phyloP scores from a whole-genome alignment of 352 stramenopile species.

The Phytophthora tentaculata region DNA sequence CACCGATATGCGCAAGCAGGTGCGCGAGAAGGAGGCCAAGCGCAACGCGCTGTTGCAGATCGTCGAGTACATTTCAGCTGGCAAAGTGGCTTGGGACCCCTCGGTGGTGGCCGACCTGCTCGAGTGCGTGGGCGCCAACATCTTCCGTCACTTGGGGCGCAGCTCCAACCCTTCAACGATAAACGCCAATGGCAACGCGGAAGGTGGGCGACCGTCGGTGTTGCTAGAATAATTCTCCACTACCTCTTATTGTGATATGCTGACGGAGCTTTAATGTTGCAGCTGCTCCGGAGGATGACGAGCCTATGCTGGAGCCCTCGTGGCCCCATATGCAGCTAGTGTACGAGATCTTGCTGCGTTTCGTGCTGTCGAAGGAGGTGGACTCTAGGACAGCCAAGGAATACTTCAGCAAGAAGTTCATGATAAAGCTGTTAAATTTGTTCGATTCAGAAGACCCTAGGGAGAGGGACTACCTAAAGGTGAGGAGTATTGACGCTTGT shows the following conservation, averaged over 20 bases:
- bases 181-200: constrained; percentile 49
- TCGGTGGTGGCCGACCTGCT: constrained; percentile 74
- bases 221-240: background rate
- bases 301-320: constrained; percentile 96
- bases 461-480: constrained; percentile 99
- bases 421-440: constrained; percentile 92
- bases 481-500: constrained; percentile 1
- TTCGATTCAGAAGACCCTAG: constrained; percentile 96
- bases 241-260: background rate
- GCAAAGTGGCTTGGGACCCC: constrained; percentile 68
- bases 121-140: constrained; percentile 78
- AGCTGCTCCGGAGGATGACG: constrained; percentile 96
- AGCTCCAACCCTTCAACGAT: constrained; percentile 82
- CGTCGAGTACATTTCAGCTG: constrained; percentile 95
- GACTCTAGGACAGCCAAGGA: constrained; percentile 98
- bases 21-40: constrained; percentile 88
- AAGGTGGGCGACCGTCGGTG: constrained; percentile 35
- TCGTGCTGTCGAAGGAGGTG: constrained; percentile 97
- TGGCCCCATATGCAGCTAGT: constrained; percentile 98
- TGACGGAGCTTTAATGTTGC: constrained; percentile 10
- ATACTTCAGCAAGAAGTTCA: constrained; percentile 97
- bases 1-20: constrained; percentile 59
- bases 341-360: constrained; percentile 99
- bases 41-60: constrained; percentile 97
- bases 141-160: constrained; percentile 87